Percentiles rank a stretch among this genome's conserved stretches.
Conservation (phyloP, 768 basidiomycete species). For the Lactarius pseudohatsudake region DNA sequence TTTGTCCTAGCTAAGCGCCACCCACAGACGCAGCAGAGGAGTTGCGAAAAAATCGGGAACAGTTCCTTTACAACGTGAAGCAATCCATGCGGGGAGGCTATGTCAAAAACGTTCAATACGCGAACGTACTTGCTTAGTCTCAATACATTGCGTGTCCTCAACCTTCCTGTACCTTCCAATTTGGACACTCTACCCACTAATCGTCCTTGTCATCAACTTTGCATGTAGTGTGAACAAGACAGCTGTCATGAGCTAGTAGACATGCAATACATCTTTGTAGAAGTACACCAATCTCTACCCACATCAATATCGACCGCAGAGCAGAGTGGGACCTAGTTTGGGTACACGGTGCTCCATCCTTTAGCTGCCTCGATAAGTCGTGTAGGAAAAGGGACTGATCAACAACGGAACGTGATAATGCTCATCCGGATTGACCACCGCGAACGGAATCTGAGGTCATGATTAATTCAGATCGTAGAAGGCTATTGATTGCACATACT, state of each 20-base stretch:
- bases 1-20: conserved; percentile 3
- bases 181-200: neutral
- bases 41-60: conserved; percentile 82
- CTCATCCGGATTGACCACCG: conserved; percentile 66
- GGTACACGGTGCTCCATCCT: neutral
- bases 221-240: neutral
- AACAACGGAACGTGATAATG: conserved; percentile 93
- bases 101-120: conserved; percentile 79
- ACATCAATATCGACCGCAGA: conserved; percentile 21
- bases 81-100: conserved; percentile 78
- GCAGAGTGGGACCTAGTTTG: conserved; percentile 3
- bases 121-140: conserved; percentile 60
- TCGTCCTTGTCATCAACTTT: conserved; percentile 3
- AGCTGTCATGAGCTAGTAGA: conserved; percentile 9
- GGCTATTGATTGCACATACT: conserved; percentile 43
- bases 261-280: conserved; percentile 20
- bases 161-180: neutral
- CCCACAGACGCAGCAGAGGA: conserved; percentile 90
- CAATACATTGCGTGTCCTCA: neutral
- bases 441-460: conserved; percentile 62
- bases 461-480: neutral
- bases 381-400: conserved; percentile 88
- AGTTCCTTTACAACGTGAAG: conserved; percentile 84
- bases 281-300: conserved; percentile 20
- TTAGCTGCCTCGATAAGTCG: conserved; percentile 90